phyloP scores from a whole-genome alignment of 176 grass and related monocot genomes.

The Hordeum vulgare region DNA sequence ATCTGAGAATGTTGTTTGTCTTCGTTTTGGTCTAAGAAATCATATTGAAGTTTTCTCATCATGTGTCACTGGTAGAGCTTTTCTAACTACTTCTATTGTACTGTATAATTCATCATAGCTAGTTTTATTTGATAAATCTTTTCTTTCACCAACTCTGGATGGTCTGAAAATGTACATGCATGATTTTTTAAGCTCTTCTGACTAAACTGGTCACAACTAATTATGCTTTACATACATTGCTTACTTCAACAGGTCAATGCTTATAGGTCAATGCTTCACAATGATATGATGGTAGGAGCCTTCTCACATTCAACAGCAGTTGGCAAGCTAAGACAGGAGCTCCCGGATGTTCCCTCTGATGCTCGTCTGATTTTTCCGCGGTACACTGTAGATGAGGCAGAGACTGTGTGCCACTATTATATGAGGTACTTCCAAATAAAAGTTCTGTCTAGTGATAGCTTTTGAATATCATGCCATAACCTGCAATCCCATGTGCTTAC shows the following conservation, averaged over 20 bases:
- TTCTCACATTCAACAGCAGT: conserved; percentile 98
- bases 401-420: conserved; percentile 86
- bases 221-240: conserved; percentile 8
- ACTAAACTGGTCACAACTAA: not conserved
- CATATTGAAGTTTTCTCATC: not conserved
- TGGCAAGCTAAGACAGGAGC: conserved; percentile 77
- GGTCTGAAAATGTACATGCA: not conserved
- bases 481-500: not conserved
- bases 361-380: conserved; percentile 76
- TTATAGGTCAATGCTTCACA: conserved; percentile 84
- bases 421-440: conserved; percentile 54
- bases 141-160: not conserved
- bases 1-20: not conserved
- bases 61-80: not conserved
- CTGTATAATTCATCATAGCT: not conserved
- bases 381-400: conserved; percentile 81
- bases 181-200: not conserved
- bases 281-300: conserved; percentile 94
- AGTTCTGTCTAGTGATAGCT: not conserved
- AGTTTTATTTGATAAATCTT: not conserved
- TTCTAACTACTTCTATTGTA: not conserved
- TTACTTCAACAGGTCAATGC: conserved; percentile 65
- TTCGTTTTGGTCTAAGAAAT: not conserved
- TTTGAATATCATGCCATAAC: not conserved
- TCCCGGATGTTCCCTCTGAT: conserved; percentile 71